phyloP scores from a whole-genome alignment of 345 rosid species.

The Triadica sebifera region DNA sequence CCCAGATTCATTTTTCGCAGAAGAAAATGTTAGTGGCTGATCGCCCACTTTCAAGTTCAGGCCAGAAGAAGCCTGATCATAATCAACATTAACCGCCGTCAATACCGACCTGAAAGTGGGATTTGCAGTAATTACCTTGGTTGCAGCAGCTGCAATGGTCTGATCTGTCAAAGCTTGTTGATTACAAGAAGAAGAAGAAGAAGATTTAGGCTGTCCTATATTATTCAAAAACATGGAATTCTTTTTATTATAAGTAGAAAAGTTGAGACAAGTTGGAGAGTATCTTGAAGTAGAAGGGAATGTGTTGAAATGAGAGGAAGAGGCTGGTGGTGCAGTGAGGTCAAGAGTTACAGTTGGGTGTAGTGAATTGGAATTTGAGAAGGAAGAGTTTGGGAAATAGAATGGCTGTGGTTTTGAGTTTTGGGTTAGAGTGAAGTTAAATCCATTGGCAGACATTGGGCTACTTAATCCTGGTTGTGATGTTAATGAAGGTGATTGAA shows the following conservation, averaged over 20 bases:
- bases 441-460: conserved; percentile 32
- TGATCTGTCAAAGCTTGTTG: conserved; percentile 48
- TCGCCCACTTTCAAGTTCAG: conserved; percentile 23
- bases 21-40: conserved; percentile 19
- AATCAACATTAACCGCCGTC: background rate
- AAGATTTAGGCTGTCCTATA: conserved; percentile 24
- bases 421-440: conserved; percentile 43
- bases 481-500: conserved; percentile 57
- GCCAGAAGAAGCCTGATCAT: conserved; percentile 28
- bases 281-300: conserved; percentile 35
- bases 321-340: no score
- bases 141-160: conserved; percentile 41
- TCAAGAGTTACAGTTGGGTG: conserved; percentile 82
- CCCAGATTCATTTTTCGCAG: conserved; percentile 28
- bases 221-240: conserved; percentile 21
- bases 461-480: conserved; percentile 25
- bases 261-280: conserved; percentile 50
- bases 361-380: conserved; percentile 28
- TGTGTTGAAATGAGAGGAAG: conserved; percentile 37
- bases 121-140: conserved; percentile 62
- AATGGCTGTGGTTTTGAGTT: conserved; percentile 42
- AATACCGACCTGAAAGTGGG: conserved; percentile 56
- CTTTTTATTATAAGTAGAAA: conserved; percentile 31
- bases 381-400: conserved; percentile 38
- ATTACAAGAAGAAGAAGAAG: conserved; percentile 8